phyloP scores from a whole-genome alignment of 495 filamentous ascomycete genomes.

The Xylaria cubensis region DNA sequence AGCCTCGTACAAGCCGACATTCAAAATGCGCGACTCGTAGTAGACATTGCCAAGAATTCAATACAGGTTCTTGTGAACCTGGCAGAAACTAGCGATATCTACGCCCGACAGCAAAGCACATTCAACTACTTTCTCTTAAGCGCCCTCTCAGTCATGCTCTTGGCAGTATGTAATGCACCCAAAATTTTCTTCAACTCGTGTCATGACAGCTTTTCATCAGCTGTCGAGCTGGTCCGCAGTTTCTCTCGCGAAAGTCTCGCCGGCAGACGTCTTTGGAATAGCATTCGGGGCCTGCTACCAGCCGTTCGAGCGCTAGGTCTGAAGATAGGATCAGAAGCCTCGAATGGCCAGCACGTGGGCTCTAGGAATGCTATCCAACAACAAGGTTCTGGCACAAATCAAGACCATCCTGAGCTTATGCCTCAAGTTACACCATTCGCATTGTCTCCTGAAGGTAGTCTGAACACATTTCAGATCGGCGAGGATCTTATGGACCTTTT shows the following conservation, averaged over 20 bases:
- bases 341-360: neutral
- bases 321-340: constrained; percentile 17
- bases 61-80: constrained; percentile 65
- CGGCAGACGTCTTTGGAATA: constrained; percentile 67
- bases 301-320: constrained; percentile 14
- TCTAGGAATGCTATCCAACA: neutral
- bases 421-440: constrained; percentile 1
- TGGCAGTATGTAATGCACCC: constrained; percentile 68
- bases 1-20: constrained; percentile 64
- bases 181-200: constrained; percentile 61
- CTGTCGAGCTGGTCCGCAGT: constrained; percentile 67
- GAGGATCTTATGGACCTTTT: constrained; percentile 27
- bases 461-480: constrained; percentile 24
- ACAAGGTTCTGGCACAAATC: neutral
- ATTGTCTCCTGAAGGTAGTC: constrained; percentile 6
- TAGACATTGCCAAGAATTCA: constrained; percentile 69
- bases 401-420: neutral
- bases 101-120: constrained; percentile 64
- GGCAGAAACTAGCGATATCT: constrained; percentile 67
- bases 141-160: constrained; percentile 66
- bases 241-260: constrained; percentile 64
- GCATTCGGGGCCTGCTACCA: constrained; percentile 26
- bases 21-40: constrained; percentile 59
- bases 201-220: constrained; percentile 70
- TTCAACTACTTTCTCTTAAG: constrained; percentile 74